Evolutionary conservation across 768 basidiomycete genomes (phyloP).

Genomic region (Daedalea quercina): DNA sequence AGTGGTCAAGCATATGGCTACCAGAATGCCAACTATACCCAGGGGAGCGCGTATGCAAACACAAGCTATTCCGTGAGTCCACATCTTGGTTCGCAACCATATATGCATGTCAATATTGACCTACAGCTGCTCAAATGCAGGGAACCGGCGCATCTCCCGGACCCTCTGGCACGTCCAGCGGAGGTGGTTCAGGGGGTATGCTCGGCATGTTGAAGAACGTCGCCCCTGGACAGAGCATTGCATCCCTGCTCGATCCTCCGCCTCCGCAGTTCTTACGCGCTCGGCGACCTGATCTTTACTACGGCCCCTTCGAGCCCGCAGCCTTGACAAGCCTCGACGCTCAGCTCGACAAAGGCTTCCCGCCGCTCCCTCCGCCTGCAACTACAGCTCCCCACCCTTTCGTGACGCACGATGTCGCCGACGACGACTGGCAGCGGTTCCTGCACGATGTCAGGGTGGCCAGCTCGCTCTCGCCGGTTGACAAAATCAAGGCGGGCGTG

Average conservation of each 20-base stretch:
- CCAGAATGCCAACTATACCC: too few species aligned
- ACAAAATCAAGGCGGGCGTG: not conserved
- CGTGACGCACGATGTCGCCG: constrained; percentile 36
- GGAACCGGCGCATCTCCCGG: not conserved
- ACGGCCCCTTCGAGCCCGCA: constrained; percentile 22
- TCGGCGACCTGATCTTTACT: constrained; percentile 1
- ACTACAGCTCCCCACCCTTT: constrained; percentile 38
- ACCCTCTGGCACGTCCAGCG: not conserved
- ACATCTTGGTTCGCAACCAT: too few species aligned
- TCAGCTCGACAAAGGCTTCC: constrained; percentile 37
- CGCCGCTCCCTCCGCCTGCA: constrained; percentile 34
- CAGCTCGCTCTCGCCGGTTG: constrained; percentile 7
- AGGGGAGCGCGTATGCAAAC: too few species aligned
- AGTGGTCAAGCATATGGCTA: too few species aligned
- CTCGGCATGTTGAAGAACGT: constrained; percentile 5
- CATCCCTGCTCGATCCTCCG: constrained; percentile 12
- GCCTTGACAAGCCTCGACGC: constrained; percentile 25
- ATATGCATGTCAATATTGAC: too few species aligned
- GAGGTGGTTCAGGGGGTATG: not conserved
- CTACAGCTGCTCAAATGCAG: too few species aligned
- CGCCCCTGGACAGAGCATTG: constrained; percentile 8
- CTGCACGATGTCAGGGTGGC: constrained; percentile 12
- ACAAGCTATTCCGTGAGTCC: too few species aligned
- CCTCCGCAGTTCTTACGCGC: constrained; percentile 10
- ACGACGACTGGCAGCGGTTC: constrained; percentile 37